Evolutionary conservation across 345 rosid species (phyloP), one percentile per base, ranked within the genome.

Genomic region (Camelina laxa): DNA sequence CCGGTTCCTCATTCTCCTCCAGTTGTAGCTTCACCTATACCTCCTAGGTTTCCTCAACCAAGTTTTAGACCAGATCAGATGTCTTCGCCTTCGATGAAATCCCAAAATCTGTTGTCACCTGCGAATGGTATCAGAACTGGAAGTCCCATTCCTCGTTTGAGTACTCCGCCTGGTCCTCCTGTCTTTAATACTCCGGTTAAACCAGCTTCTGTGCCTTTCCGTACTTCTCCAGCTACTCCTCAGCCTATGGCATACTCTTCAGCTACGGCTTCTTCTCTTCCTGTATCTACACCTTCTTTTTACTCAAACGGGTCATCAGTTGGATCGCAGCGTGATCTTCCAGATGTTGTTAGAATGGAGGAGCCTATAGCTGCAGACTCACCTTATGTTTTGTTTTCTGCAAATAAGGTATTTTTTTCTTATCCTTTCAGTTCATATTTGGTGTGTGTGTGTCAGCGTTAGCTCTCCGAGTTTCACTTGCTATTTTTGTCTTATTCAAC

Each of bases 141-240:
- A 15, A 88, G 92, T 71, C 84, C 88, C 7, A 39, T 82, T 66
- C 85, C 97, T 78, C 97, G 88, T 70, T 11, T 90, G 80, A 95
- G 98, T 84, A 92, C 94, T 24, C 97, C 98, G 0, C 98, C 97
- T 21, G 97, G 97, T 44, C 98, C 99, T 75, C 97, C 96, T 10
- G 86, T 92, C 19, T 95, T 95, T 75, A 82, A 80, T 60, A 87
- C 97, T 15, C 99, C 99, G 10, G 91, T 95, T 54, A 82, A 92
- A 31, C 97, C 97, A 45, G 97, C 99, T 70, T 91, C 97, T 75
- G 97, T 92, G 70, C 97, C 99, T 76, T 90, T 95, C 69, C 88
- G 92, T 58, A 87, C 89, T 21, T 89, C 97, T 9, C 99, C 97
- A 38, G 85, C 93, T 72, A 88, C 93, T 80, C 98, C 97, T 62